phyloP scores from a whole-genome alignment of 805 yeast species.

The Starmerella powellii region DNA sequence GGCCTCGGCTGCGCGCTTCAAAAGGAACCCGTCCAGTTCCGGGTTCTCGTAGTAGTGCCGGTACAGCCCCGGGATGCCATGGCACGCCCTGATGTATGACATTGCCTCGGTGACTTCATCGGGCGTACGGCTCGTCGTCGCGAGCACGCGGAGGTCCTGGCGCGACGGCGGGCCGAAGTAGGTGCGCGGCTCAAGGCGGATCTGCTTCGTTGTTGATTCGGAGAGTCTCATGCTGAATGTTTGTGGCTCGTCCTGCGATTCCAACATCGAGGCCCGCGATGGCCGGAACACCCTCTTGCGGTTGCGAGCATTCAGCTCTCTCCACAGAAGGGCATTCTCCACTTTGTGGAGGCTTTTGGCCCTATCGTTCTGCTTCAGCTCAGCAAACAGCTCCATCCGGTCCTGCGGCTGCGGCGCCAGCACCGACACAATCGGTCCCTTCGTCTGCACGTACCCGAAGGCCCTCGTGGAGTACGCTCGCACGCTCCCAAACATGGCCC shows the following conservation, averaged over 20 bases:
- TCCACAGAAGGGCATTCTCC: constrained; percentile 16
- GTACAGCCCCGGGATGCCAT: constrained; percentile 11
- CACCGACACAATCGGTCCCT: constrained; percentile 1
- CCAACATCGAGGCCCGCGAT: constrained; percentile 9
- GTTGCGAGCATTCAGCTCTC: constrained; percentile 16
- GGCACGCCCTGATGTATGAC: constrained; percentile 18
- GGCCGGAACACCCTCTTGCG: constrained; percentile 24
- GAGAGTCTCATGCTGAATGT: constrained; percentile 4
- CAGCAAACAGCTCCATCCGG: constrained; percentile 8
- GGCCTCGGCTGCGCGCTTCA: constrained; percentile 22
- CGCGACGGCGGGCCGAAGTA: constrained; percentile 24
- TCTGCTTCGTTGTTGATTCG: neutral
- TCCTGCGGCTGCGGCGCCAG: constrained; percentile 7
- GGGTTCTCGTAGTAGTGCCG: constrained; percentile 17
- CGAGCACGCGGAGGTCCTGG: constrained; percentile 19
- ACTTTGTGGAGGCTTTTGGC: constrained; percentile 11
- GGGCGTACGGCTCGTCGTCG: constrained; percentile 12
- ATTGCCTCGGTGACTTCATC: constrained; percentile 20
- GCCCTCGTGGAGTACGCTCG: constrained; percentile 6
- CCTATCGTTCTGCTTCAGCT: constrained; percentile 13
- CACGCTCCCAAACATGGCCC: no score
- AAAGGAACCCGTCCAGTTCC: constrained; percentile 18
- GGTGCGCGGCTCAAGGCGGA: constrained; percentile 15
- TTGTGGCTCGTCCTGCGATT: constrained; percentile 4
- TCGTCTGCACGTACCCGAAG: constrained; percentile 3